A percentile compares a stretch with the other conserved stretches of the same genome.
Evolutionary conservation across 805 yeast species (phyloP).

Genomic region (Wickerhamiella australiensis): DNA sequence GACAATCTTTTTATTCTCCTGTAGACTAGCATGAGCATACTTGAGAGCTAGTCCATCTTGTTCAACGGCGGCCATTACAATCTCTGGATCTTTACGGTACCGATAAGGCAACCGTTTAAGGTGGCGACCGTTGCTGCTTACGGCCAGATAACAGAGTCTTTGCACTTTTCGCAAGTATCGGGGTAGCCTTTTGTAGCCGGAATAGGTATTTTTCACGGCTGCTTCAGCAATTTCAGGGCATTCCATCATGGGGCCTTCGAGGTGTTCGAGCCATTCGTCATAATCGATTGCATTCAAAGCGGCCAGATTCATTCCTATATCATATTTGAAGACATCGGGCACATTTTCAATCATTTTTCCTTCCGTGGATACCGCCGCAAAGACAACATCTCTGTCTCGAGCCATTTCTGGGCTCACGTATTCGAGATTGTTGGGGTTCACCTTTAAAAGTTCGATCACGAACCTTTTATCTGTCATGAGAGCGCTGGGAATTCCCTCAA

Average conservation of each 20-base stretch:
- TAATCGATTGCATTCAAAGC: neutral
- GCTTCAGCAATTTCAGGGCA: neutral
- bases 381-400: slow-evolving; percentile 3
- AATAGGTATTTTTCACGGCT: neutral
- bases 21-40: neutral
- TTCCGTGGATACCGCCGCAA: neutral
- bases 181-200: neutral
- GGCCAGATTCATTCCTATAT: neutral
- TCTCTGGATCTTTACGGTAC: neutral
- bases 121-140: neutral
- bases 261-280: neutral
- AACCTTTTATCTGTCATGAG: neutral
- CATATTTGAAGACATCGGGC: neutral
- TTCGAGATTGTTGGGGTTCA: neutral
- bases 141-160: neutral
- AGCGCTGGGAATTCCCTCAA: neutral
- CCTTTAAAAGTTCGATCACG: neutral
- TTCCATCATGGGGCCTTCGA: neutral
- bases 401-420: neutral
- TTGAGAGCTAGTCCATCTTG: neutral
- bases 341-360: neutral
- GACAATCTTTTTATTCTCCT: neutral
- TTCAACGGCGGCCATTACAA: slow-evolving; percentile 2
- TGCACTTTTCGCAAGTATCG: neutral
- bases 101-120: neutral